Base-by-base conservation (phyloP, 2,329 filamentous ascomycete genomes). In the Colletotrichum magnum region DNA sequence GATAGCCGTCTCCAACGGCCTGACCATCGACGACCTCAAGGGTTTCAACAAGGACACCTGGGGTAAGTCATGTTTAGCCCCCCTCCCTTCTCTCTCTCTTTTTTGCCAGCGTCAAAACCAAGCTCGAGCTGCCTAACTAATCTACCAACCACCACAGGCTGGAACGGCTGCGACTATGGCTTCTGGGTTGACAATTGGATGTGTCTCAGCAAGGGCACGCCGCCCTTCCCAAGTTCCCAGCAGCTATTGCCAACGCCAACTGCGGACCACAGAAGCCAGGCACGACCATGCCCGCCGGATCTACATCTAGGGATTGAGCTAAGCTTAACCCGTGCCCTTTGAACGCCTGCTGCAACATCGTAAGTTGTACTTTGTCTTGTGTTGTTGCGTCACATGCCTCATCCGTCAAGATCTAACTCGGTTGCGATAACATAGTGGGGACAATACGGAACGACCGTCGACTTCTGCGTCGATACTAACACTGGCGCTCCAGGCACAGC, bases 221-320 rank as follows among this genome's bases (percentile, higher is more conserved):
- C 82, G 6, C 82, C 83, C 18, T 18, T 18, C 18, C 18, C 18
- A 18, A 18, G 0, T 78, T 85, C 74, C 84, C 84, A 1, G 75
- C 79, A 1, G 65, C 75, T 2, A 70, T 83, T 2, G 32, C 74
- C 1, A 79, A 81, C 54, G 80, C 81, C 13, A 70, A 79, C 1
- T 86, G 85, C 72, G 85, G 85, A 2, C 84, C 84, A 2, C 77
- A 80, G 59, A 75, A 78, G 1, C 77, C 78, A 5, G 81, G 81
- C 2, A 84, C 81, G 0, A 47, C 68, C 4, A 58, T 71, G 13
- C 77, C 80, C 12, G 51, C 43, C 18, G 58, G 45, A 41, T 51
- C 54, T 16, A 28, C 45, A 21, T 60, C 58, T 9, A 39, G 47
- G 21, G 58, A 52, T 21, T 43, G 58, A 36, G 68, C 70, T 12